Evolutionary conservation across 208 protist genomes (phyloP).

Genomic region (Leishmania mexicana): DNA sequence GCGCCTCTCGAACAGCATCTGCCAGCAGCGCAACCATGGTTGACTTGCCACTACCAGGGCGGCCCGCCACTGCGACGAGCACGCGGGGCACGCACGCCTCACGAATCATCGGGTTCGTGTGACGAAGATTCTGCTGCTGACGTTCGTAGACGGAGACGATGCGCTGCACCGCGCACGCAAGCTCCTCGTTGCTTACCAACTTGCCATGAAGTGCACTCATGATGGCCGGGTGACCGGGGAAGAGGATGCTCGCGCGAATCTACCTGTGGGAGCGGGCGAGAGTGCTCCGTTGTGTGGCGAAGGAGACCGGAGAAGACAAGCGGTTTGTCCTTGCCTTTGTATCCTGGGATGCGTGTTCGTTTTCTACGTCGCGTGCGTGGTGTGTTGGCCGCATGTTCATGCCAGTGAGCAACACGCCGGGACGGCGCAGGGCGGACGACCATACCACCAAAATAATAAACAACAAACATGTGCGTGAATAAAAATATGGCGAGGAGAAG

Average conservation of each 20-base stretch:
- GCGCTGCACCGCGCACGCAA: slow-evolving; percentile 20
- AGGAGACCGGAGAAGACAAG: slow-evolving; percentile 21
- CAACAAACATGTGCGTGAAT: slow-evolving; percentile 6
- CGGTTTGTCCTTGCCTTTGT: neutral
- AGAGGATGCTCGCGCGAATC: neutral
- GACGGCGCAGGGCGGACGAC: neutral
- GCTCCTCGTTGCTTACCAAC: slow-evolving; percentile 18
- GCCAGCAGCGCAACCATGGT: slow-evolving; percentile 52
- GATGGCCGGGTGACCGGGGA: neutral
- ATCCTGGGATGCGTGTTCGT: neutral
- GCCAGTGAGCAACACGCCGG: neutral
- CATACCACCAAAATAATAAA: neutral
- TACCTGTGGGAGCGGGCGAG: neutral
- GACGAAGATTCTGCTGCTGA: slow-evolving; percentile 18
- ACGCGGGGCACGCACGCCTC: slow-evolving; percentile 43
- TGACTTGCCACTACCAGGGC: slow-evolving; percentile 79
- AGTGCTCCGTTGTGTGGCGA: neutral
- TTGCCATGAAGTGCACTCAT: slow-evolving; percentile 9
- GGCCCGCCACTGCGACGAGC: slow-evolving; percentile 73
- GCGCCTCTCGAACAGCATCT: slow-evolving; percentile 28
- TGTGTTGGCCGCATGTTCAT: neutral
- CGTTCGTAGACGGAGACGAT: slow-evolving; percentile 26
- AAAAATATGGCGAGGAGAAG: slow-evolving; percentile 7
- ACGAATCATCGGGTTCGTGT: slow-evolving; percentile 23
- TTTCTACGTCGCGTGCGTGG: neutral